Evolutionary conservation across 2,329 filamentous ascomycete species (phyloP), one percentile per base, ranked within the genome.

Genomic region (Pseudocercospora fijiensis): DNA sequence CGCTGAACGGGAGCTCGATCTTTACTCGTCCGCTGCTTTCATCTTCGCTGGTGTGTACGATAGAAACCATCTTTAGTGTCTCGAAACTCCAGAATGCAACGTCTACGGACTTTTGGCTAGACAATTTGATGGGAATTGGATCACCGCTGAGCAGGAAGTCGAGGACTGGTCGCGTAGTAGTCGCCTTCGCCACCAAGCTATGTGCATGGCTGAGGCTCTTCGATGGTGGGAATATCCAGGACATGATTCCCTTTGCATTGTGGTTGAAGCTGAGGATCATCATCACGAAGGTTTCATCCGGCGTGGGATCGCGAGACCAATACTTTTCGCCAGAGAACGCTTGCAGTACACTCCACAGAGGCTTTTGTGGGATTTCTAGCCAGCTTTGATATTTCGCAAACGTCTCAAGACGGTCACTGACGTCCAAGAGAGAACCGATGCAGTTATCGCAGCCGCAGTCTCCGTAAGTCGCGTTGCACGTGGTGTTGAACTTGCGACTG

Each of bases 381-480:
- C 80, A 80, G 0, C 66, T 67, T 62, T 81, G 78, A 61, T 80
- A 83, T 5, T 70, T 66, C 18, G 74, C 70, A 33, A 80, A 78
- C 1, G 72, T 69, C 56, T 83, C 79, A 1, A 83, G 70, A 1
- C 82, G 78, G 7, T 71, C 72, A 0, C 77, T 74, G 26, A 88
- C 82, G 69, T 88, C 86, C 20, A 79, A 76, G 18, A 87, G 77
- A n/a, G 72, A 73, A 58, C 83, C 84, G 22, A 65, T 60, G 72
- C 86, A 88, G 73, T 85, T 82, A 71, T 88, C 86, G 73, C 86
- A 88, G 8, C 86, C 86, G 75, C 85, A 87, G 75, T 85, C 83
- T 65, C 86, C 86, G 58, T 86, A 84, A 0, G 85, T 88, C 2
- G 75, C 64, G 73, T 88, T 88, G 72, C 84, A 86, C 0, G 75